Base-by-base conservation (phyloP, 768 basidiomycete species). In the Phylloporus sp. region DNA sequence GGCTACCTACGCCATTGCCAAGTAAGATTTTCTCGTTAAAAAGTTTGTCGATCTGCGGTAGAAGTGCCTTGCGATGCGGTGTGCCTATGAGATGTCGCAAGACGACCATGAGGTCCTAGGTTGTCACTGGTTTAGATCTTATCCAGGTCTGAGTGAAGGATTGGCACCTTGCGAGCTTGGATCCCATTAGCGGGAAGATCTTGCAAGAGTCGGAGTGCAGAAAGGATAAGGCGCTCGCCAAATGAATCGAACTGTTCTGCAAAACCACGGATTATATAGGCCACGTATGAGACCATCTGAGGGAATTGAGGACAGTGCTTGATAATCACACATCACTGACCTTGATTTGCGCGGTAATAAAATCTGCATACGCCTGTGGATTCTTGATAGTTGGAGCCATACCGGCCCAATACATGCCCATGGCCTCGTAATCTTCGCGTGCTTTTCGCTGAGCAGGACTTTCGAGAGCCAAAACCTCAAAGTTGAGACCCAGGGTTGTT, bases 141-240 rank as follows among this genome's bases (percentile, higher is more conserved):
- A 35, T 43, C 57, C 43, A 22, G n/a, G 34, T 23, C 22, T 32
- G 10, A 34, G 23, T n/a, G 35, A 6, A 13, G 24, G 31, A 20
- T 23, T 35, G 49, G 29, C 31, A 91, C 93, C 78, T 88, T 92
- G 71, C 95, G 78, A 18, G 91, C 78, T 9, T 81, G 74, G 13
- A 92, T 86, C 9, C 86, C 86, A 62, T 88, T 91, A 0, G 87
- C 78, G 34, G 97, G 95, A 64, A 94, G 94, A 66, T 98, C 95
- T 64, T 97, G 90, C 43, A 98, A 76, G 28, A 98, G 75, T n/a
- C 97, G 80, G 29, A 98, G 72, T 26, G 88, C 85, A 20, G 84
- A 81, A 45, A 88, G 73, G 28, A 94, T 85, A 23, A 98, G 79
- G 5, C 79, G 82, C 64, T 95, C 90, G 10, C 87, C 85, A 59